phyloP scores from a whole-genome alignment of 2,329 filamentous ascomycete species.

The Bipolaris gigantea region DNA sequence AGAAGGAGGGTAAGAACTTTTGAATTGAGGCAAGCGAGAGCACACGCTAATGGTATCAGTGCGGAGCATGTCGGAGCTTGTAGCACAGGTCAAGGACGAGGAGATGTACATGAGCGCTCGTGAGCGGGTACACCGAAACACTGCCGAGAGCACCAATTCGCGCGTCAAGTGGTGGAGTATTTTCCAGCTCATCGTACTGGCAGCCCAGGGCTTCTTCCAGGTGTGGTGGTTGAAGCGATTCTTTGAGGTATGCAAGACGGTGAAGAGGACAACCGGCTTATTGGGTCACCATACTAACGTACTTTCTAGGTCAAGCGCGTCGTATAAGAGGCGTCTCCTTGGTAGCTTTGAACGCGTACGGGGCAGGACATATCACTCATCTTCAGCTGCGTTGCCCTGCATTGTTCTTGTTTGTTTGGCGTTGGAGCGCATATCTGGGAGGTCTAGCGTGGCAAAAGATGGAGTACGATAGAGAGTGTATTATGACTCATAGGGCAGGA shows the following conservation, averaged over 20 bases:
- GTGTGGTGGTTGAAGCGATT: constrained; percentile 99
- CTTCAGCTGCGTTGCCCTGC: neutral
- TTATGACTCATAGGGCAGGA: neutral
- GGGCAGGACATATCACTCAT: neutral
- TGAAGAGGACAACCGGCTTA: neutral
- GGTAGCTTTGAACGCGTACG: neutral
- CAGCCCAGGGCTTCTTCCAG: constrained; percentile 94
- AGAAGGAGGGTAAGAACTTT: constrained; percentile 72
- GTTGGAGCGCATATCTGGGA: constrained; percentile 20
- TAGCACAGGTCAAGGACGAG: constrained; percentile 94
- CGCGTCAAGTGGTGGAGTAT: constrained; percentile 99
- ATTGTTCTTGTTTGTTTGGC: constrained; percentile 16
- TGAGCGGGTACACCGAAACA: constrained; percentile 96
- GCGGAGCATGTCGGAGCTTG: constrained; percentile 77
- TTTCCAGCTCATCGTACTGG: constrained; percentile 86
- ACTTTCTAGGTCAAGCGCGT: constrained; percentile 38
- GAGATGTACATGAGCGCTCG: constrained; percentile 95
- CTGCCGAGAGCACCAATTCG: constrained; percentile 95
- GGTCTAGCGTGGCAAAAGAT: constrained; percentile 6
- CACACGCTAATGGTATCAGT: constrained; percentile 57
- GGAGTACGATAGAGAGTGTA: constrained; percentile 12
- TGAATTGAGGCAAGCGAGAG: no score
- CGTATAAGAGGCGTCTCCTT: constrained; percentile 20
- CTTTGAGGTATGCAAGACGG: constrained; percentile 69
- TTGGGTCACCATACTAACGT: constrained; percentile 9